phyloP scores from a whole-genome alignment of 768 basidiomycete genomes.

The Podaxis carcinomalis region DNA sequence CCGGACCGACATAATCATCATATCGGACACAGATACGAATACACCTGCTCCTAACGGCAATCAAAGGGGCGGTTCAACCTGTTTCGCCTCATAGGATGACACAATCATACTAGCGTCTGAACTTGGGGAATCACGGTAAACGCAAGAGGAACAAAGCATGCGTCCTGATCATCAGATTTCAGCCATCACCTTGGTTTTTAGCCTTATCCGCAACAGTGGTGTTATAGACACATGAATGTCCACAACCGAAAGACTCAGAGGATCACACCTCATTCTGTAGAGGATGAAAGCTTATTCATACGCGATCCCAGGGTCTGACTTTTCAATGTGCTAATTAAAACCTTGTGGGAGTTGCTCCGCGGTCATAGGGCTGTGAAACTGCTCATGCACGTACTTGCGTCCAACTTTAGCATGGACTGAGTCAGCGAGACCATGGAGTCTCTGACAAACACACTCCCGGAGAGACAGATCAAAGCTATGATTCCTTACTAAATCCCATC shows the following conservation, averaged over 20 bases:
- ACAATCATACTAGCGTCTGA: neutral
- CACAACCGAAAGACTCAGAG: neutral
- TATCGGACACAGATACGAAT: neutral
- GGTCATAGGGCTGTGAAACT: neutral
- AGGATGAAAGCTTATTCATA: neutral
- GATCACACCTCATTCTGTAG: neutral
- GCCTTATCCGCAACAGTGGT: neutral
- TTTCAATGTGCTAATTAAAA: neutral
- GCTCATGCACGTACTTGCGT: neutral
- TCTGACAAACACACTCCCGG: neutral
- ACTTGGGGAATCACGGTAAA: neutral
- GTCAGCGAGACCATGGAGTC: neutral
- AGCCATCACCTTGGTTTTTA: neutral
- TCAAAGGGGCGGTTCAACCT: neutral
- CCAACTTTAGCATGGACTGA: neutral
- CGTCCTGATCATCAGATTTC: neutral
- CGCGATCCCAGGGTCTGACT: neutral
- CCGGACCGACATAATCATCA: neutral
- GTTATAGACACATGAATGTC: neutral
- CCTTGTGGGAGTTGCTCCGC: neutral
- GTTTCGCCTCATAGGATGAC: neutral
- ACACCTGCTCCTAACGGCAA: neutral
- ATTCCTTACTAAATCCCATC: neutral
- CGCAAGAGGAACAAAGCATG: neutral
- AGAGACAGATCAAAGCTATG: neutral